Percentiles rank a stretch among this genome's conserved stretches.
Evolutionary conservation across 2,329 filamentous ascomycete species (phyloP).

Genomic region (Dactylonectria macrodidyma): DNA sequence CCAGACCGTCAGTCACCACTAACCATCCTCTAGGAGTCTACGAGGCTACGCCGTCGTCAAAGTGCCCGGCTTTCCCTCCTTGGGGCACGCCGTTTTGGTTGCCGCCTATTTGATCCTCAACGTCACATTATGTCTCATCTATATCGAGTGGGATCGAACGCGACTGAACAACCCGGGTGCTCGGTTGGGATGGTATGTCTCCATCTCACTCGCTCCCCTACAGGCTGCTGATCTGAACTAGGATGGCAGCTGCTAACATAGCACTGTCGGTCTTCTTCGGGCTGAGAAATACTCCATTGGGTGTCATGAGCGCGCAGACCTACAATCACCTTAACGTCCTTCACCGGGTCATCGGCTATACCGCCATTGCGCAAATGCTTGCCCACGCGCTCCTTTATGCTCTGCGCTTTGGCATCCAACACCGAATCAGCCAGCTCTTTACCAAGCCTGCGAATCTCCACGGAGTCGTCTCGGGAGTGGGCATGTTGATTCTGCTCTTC

Average conservation of each 20-base stretch:
- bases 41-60: constrained; percentile 8
- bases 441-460: constrained; percentile 27
- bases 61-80: constrained; percentile 13
- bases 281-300: constrained; percentile 64
- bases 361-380: constrained; percentile 53
- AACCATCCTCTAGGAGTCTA: background rate
- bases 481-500: constrained; percentile 56
- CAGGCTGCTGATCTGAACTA: constrained; percentile 39
- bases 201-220: background rate
- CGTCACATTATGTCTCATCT: background rate
- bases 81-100: constrained; percentile 19
- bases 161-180: constrained; percentile 31
- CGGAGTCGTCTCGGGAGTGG: constrained; percentile 48
- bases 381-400: constrained; percentile 56
- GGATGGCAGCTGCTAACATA: constrained; percentile 62
- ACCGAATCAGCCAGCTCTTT: constrained; percentile 19
- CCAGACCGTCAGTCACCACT: background rate
- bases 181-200: constrained; percentile 43
- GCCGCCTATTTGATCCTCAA: constrained; percentile 14
- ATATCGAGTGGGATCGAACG: background rate
- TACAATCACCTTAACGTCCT: constrained; percentile 64
- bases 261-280: constrained; percentile 60
- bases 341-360: constrained; percentile 63
- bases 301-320: constrained; percentile 44
- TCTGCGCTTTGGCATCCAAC: constrained; percentile 46